Conservation (phyloP, 495 filamentous ascomycete species). For the Aeminium ludgeri region DNA sequence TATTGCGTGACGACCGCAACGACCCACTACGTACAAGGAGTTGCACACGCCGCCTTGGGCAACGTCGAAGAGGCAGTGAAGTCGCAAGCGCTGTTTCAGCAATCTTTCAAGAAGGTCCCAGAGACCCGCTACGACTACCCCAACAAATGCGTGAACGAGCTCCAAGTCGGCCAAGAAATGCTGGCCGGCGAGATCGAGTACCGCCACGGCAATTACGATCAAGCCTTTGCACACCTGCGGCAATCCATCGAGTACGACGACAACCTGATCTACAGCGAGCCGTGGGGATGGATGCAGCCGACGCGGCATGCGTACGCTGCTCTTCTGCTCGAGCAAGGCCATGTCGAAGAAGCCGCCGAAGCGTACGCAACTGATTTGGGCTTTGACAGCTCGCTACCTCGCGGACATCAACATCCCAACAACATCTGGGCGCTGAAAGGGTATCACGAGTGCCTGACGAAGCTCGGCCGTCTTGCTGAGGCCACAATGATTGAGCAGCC, state of each 20-base stretch:
- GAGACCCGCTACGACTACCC: constrained; percentile 44
- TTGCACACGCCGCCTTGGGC: constrained; percentile 41
- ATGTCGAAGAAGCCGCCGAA: constrained; percentile 34
- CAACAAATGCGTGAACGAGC: constrained; percentile 43
- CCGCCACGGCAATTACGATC: constrained; percentile 34
- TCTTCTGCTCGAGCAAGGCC: constrained; percentile 43
- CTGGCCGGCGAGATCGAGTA: constrained; percentile 54
- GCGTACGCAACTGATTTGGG: constrained; percentile 49
- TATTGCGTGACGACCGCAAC: constrained; percentile 49
- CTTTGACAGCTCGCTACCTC: constrained; percentile 34
- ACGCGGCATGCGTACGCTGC: constrained; percentile 49
- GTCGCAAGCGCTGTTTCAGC: constrained; percentile 30
- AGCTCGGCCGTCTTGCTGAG: constrained; percentile 32
- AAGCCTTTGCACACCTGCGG: constrained; percentile 38
- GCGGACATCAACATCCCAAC: constrained; percentile 42
- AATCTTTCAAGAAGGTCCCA: constrained; percentile 31
- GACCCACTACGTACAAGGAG: constrained; percentile 45
- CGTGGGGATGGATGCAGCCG: constrained; percentile 31
- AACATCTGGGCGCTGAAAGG: constrained; percentile 57
- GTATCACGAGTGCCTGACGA: constrained; percentile 43
- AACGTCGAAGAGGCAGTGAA: constrained; percentile 31
- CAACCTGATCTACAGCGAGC: constrained; percentile 45
- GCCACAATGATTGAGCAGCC: constrained; percentile 33
- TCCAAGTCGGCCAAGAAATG: constrained; percentile 43
- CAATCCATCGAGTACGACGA: constrained; percentile 38